A percentile compares a stretch with the other conserved stretches of the same genome.
Evolutionary conservation across 495 filamentous ascomycete species (phyloP).

Genomic region (Aspergillus cristatus): DNA sequence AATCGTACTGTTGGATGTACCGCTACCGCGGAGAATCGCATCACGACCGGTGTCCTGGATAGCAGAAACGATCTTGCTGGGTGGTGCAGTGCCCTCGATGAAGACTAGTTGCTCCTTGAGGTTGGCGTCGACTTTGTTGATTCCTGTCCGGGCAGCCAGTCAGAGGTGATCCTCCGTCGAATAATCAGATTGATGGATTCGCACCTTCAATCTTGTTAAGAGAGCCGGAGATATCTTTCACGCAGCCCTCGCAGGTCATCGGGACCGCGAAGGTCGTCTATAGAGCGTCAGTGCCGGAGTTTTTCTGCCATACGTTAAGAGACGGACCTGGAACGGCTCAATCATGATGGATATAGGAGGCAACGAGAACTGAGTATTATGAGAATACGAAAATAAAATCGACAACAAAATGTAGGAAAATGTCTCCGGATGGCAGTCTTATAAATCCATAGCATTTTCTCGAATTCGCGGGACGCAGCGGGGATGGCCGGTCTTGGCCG

Average conservation of each 20-base stretch:
- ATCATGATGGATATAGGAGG: constrained; percentile 34
- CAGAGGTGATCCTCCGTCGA: constrained; percentile 4
- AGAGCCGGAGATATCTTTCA: constrained; percentile 70
- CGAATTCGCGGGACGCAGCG: constrained; percentile 13
- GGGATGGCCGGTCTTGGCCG: constrained; percentile 11
- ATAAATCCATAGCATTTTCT: not conserved
- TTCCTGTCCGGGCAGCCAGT: constrained; percentile 18
- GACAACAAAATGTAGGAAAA: no score
- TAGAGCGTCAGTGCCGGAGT: constrained; percentile 2
- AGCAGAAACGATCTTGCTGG: constrained; percentile 77
- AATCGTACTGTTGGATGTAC: constrained; percentile 66
- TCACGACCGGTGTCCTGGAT: constrained; percentile 87
- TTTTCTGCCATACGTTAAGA: not conserved
- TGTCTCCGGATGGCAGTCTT: not conserved
- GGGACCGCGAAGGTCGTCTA: constrained; percentile 93
- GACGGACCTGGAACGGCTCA: constrained; percentile 48
- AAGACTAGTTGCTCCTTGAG: constrained; percentile 41
- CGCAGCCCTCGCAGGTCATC: constrained; percentile 80
- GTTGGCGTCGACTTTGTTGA: constrained; percentile 40
- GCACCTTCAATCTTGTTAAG: constrained; percentile 64
- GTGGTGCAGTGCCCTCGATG: constrained; percentile 53
- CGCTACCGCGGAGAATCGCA: constrained; percentile 88
- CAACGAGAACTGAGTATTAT: not conserved
- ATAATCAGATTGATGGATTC: not conserved
- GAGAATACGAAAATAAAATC: no score